Evolutionary conservation across 1,284 basidiomycete genomes (phyloP).

Genomic region (Melampsora occidentalis): DNA sequence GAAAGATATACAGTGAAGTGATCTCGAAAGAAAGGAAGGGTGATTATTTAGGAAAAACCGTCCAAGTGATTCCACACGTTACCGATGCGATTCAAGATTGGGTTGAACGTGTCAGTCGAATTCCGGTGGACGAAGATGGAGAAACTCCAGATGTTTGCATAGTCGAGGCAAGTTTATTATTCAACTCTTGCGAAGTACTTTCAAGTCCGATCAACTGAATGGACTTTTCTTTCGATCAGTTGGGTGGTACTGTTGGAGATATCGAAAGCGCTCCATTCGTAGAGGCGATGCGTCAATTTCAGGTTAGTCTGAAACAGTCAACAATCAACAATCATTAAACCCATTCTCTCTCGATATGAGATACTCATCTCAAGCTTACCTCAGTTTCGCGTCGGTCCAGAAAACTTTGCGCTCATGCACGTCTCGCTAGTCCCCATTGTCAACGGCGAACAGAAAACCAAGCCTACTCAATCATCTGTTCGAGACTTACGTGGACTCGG

Average conservation of each 20-base stretch:
- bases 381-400: conserved; percentile 93
- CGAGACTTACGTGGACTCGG: conserved; percentile 91
- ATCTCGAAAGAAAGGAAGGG: conserved; percentile 97
- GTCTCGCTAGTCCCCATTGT: conserved; percentile 98
- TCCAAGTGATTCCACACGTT: conserved; percentile 94
- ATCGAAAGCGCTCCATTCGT: conserved; percentile 96
- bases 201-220: neutral
- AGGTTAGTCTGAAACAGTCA: conserved; percentile 9
- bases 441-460: conserved; percentile 98
- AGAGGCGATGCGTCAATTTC: conserved; percentile 97
- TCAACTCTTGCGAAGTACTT: neutral
- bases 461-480: conserved; percentile 95
- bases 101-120: conserved; percentile 90
- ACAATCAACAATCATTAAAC: neutral
- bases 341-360: neutral
- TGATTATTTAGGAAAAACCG: conserved; percentile 96
- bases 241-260: conserved; percentile 93
- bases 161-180: conserved; percentile 65
- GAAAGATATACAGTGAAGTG: conserved; percentile 94
- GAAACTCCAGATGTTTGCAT: conserved; percentile 96
- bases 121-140: conserved; percentile 90
- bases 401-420: conserved; percentile 96
- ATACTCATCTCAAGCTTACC: neutral
- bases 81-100: conserved; percentile 98
- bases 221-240: conserved; percentile 57